Percentiles rank a stretch among this genome's conserved stretches.
phyloP scores from a whole-genome alignment of 1,284 basidiomycete genomes.

The Ustilago esculenta region DNA sequence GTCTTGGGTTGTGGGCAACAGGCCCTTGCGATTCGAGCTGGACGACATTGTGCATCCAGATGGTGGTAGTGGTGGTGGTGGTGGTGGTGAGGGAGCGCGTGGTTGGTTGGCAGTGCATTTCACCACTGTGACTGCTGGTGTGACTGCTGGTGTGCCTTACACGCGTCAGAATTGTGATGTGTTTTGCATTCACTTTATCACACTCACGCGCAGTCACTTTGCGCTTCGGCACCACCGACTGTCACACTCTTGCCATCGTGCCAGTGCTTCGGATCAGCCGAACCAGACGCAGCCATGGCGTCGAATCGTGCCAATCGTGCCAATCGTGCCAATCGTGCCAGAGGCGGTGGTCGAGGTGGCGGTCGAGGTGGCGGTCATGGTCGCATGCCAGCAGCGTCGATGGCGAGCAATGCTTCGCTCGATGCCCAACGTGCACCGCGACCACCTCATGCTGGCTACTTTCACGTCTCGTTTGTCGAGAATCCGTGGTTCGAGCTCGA shows the following conservation, averaged over 20 bases:
- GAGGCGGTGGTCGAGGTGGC: conserved; percentile 1
- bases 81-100: neutral
- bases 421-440: conserved; percentile 22
- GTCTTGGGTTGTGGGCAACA: conserved; percentile 45
- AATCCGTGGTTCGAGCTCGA: conserved; percentile 44
- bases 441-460: conserved; percentile 36
- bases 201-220: too few relatives aligned
- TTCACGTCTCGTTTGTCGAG: conserved; percentile 36
- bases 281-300: too few relatives aligned
- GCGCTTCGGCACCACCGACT: too few relatives aligned
- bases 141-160: too few relatives aligned
- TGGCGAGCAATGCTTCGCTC: conserved; percentile 3
- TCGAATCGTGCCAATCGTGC: too few relatives aligned
- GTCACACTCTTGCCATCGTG: too few relatives aligned
- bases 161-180: too few relatives aligned
- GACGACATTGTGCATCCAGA: conserved; percentile 16
- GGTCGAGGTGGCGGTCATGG: conserved; percentile 6
- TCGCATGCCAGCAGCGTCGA: neutral
- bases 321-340: too few relatives aligned
- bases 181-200: too few relatives aligned
- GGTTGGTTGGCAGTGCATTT: too few relatives aligned
- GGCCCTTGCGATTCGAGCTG: conserved; percentile 40
- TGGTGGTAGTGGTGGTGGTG: neutral
- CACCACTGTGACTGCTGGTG: too few relatives aligned
- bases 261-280: too few relatives aligned